Evolutionary conservation across 495 filamentous ascomycete genomes (phyloP).

Genomic region (Neurospora cerealis): DNA sequence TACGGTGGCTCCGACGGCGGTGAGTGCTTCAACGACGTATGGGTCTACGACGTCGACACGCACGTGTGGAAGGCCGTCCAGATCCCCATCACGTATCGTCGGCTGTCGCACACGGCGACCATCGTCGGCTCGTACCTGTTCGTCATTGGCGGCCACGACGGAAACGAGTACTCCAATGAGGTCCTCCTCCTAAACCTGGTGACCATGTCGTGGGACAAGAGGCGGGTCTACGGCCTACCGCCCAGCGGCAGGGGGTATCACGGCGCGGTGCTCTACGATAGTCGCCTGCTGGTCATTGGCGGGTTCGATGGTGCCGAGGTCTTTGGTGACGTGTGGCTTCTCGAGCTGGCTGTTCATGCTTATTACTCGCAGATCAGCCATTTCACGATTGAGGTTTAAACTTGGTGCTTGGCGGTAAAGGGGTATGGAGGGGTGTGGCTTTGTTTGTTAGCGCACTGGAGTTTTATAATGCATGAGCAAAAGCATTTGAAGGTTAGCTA

Average conservation of each 20-base stretch:
- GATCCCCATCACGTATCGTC: slow-evolving; percentile 44
- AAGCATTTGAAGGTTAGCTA: not conserved
- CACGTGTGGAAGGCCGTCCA: slow-evolving; percentile 42
- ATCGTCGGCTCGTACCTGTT: slow-evolving; percentile 58
- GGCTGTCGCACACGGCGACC: slow-evolving; percentile 54
- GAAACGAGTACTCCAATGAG: slow-evolving; percentile 55
- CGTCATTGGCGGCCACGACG: slow-evolving; percentile 56
- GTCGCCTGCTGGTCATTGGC: slow-evolving; percentile 47
- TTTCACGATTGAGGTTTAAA: slow-evolving; percentile 53
- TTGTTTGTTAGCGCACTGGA: not conserved
- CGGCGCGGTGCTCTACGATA: slow-evolving; percentile 52
- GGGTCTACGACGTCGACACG: slow-evolving; percentile 55
- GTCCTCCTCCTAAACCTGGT: slow-evolving; percentile 56
- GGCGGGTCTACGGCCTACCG: slow-evolving; percentile 51
- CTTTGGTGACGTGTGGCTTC: slow-evolving; percentile 51
- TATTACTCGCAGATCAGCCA: slow-evolving; percentile 62
- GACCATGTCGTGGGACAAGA: slow-evolving; percentile 57
- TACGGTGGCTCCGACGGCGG: slow-evolving; percentile 56
- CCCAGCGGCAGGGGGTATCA: slow-evolving; percentile 55
- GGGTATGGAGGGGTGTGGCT: not conserved
- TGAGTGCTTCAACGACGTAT: slow-evolving; percentile 59
- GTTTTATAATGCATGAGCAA: not conserved
- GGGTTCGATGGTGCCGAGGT: slow-evolving; percentile 56
- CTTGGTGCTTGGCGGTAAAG: not conserved
- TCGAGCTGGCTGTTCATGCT: slow-evolving; percentile 54